Conservation (phyloP, 805 yeast genomes). For the Kodamaea kakaduensis region DNA sequence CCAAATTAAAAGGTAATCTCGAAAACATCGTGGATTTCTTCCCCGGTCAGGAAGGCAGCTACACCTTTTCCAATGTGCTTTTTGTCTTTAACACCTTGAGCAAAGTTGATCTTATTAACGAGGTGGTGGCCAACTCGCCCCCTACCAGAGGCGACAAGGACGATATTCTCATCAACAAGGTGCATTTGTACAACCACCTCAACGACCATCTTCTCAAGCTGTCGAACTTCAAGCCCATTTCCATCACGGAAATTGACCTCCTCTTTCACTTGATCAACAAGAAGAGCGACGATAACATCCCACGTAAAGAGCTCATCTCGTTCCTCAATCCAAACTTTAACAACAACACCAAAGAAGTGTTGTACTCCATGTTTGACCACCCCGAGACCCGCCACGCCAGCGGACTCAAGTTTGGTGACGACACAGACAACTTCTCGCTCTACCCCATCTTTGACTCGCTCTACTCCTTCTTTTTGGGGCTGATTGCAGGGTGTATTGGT, state of each 20-base stretch:
- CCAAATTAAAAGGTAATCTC: conserved; percentile 34
- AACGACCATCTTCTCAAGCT: conserved; percentile 42
- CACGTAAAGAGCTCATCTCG: conserved; percentile 40
- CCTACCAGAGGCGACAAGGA: conserved; percentile 39
- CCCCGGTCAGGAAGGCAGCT: conserved; percentile 21
- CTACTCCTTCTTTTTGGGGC: conserved; percentile 85
- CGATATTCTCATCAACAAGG: conserved; percentile 39
- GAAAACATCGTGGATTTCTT: conserved; percentile 33
- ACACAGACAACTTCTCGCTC: conserved; percentile 38
- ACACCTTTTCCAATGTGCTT: conserved; percentile 36
- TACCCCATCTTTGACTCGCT: conserved; percentile 63
- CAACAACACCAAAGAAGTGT: conserved; percentile 30
- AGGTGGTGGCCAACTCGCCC: conserved; percentile 44
- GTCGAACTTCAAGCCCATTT: conserved; percentile 40
- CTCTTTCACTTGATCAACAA: conserved; percentile 39
- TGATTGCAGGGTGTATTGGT: conserved; percentile 96
- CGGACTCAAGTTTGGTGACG: conserved; percentile 11
- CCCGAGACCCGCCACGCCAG: conserved; percentile 36
- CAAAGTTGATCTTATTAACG: conserved; percentile 42
- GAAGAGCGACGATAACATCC: conserved; percentile 32
- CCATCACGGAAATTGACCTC: conserved; percentile 38
- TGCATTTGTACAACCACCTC: conserved; percentile 38
- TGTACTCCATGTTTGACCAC: conserved; percentile 38
- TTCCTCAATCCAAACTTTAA: conserved; percentile 55
- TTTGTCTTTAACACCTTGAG: conserved; percentile 38